Base-by-base conservation (phyloP, 805 yeast species). In the Zygosaccharomyces pseudorouxii region DNA sequence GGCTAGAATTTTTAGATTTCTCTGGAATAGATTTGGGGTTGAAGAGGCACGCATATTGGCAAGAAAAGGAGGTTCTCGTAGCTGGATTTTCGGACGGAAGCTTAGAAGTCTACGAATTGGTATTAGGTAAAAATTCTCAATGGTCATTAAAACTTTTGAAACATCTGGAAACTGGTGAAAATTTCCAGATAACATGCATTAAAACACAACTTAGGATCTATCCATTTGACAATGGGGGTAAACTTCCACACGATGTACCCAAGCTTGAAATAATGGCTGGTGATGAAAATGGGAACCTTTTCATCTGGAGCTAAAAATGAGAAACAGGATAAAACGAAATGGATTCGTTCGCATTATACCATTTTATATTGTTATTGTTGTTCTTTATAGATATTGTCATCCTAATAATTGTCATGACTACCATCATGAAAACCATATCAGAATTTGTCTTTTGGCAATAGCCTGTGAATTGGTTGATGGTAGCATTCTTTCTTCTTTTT, bases 251-350 rank as follows among this genome's bases (percentile, higher is more conserved):
- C 29, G 53, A 44, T 18, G 39, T 60, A 69, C 64, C 80, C 64
- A 49, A 63, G 50, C 61, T 70, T 8, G 75, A 72, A 46, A 54
- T 82, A 23, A 67, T 79, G 7, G 70, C 79, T 25, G 87, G 86
- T 3, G 85, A 81, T 55, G 55, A 68, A 4, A 57, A 60, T 8
- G 87, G 88, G 0, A 66, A 72, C 42, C 74, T 84, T 3, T 75
- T 74, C 48, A 65, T 67, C 1, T 77, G 81, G 81, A 58, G 67
- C 49, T 71, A 51, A 56, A 37, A 4, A 38, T 23, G 40, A 37
- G 19, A 18, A 20, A 23, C 25, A 19, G 8, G 8, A 25, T 43
- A 25, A 23, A 9, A 16, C 9, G 11, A 23, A n/a, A 23, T 25
- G n/a, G 8, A 11, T 39, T 25, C 19, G 14, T 12, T 16, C 25